Evolutionary conservation across 2,329 filamentous ascomycete species (phyloP), one percentile per base, ranked within the genome.

Genomic region (Magnaporthiopsis poae): DNA sequence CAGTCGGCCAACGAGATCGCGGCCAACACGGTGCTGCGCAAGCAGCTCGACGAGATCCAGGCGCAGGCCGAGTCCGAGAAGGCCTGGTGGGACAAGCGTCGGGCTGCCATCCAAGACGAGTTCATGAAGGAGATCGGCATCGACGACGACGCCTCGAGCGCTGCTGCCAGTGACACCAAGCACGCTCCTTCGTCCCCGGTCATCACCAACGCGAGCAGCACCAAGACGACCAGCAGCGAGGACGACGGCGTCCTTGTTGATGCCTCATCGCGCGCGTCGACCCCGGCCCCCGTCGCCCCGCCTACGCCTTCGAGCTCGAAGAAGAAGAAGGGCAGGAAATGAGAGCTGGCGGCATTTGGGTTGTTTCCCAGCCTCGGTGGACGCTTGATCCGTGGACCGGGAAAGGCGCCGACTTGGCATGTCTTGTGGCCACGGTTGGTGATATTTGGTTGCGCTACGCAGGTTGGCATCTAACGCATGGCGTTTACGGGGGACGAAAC

Each of bases 1-100:
- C 95, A 99, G 78, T 93, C 91, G 62, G 95, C 95, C 66, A 96
- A 96, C 78, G 95, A 99, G 78, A 97, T 99, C 78, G 88, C 90
- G 68, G 89, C 92, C 74, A 97, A 97, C 79, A 85, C 86, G 60
- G 80, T 88, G 62, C 84, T 96, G 73, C 90, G 92, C 71, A 83
- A 88, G 70, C 86, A 88, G 64, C 83, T 96, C 27, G 85, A 88
- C 62, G 89, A 92, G 69, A 87, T 96, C 67, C 88, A 93, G 72
- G 80, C 82, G 35, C 89, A 91, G 73, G 81, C 87, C 1, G 82
- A 85, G 12, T 81, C 86, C 60, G 95, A 98, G 79, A 91, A 90
- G 79, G 84, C 89, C 74, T 96, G 92, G 92, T 99, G 95, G 95
- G 91, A 92, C 75, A 90, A 90, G 81, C 90, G 90, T 75, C 86